These are phyloP conservation scores for Salvia splendens DNA, from an alignment of 257 asterid genomes.

Conservation along the genomic window DNA sequence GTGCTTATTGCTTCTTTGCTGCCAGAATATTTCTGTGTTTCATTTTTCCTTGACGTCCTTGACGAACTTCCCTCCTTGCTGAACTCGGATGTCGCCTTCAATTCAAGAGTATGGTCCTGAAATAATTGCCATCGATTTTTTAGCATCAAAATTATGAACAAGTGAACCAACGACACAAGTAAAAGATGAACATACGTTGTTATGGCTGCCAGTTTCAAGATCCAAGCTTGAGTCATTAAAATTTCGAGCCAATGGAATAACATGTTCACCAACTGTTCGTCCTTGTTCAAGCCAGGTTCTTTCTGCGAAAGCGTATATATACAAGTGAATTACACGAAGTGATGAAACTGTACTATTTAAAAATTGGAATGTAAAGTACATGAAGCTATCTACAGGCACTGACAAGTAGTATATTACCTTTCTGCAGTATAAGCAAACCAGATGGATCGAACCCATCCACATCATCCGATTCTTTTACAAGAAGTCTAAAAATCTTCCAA, in stretches of 20 bases:
- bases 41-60: constrained; percentile 54
- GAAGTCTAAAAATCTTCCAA: constrained; percentile 82
- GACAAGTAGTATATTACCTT: constrained; percentile 49
- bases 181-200: constrained; percentile 53
- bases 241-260: constrained; percentile 93
- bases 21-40: constrained; percentile 58
- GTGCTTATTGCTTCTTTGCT: constrained; percentile 83
- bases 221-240: constrained; percentile 70
- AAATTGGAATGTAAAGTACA: constrained; percentile 1
- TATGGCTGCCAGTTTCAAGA: constrained; percentile 66
- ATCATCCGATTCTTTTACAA: constrained; percentile 70
- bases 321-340: constrained; percentile 2
- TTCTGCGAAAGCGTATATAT: constrained; percentile 49
- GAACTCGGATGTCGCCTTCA: constrained; percentile 46
- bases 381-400: constrained; percentile 7
- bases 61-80: constrained; percentile 77
- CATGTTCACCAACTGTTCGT: constrained; percentile 88
- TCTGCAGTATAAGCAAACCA: constrained; percentile 88
- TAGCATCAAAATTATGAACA: constrained; percentile 1
- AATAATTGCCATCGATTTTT: constrained; percentile 10
- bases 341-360: not conserved
- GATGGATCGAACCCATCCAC: constrained; percentile 96
- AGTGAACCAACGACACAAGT: not conserved
- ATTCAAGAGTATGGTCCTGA: constrained; percentile 60
- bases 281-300: constrained; percentile 95